Percentiles rank a stretch among this genome's conserved stretches.
phyloP scores from a whole-genome alignment of 2,329 filamentous ascomycete genomes.

The Aspergillus proliferans region DNA sequence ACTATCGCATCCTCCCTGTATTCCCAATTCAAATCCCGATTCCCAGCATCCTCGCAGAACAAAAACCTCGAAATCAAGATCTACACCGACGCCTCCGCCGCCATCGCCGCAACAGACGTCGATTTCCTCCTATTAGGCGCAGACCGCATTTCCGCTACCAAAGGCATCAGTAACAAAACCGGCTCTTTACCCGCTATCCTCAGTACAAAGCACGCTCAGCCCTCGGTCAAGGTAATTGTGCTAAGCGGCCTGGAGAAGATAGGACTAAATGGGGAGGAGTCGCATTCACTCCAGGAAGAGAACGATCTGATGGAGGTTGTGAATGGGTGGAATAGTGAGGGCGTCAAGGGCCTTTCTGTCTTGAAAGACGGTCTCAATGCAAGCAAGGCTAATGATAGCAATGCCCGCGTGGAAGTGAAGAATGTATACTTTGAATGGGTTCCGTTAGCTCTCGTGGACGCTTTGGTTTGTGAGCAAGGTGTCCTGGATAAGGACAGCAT shows the following conservation, averaged over 20 bases:
- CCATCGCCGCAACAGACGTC: slow-evolving; percentile 46
- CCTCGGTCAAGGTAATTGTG: slow-evolving; percentile 46
- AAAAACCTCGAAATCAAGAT: slow-evolving; percentile 41
- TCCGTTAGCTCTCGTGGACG: slow-evolving; percentile 45
- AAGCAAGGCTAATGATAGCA: slow-evolving; percentile 4
- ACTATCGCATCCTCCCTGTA: slow-evolving; percentile 44
- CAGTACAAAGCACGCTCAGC: slow-evolving; percentile 46
- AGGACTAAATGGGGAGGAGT: slow-evolving; percentile 10
- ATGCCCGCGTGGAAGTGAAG: slow-evolving; percentile 27
- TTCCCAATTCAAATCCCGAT: slow-evolving; percentile 18
- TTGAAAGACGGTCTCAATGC: slow-evolving; percentile 12
- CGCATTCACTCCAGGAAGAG: slow-evolving; percentile 33
- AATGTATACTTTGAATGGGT: slow-evolving; percentile 60
- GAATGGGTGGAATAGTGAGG: slow-evolving; percentile 38
- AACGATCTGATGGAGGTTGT: slow-evolving; percentile 50
- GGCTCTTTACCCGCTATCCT: slow-evolving; percentile 57
- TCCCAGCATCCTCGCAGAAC: slow-evolving; percentile 7
- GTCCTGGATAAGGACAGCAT: slow-evolving; percentile 22
- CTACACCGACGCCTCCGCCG: slow-evolving; percentile 56
- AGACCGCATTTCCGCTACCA: slow-evolving; percentile 53
- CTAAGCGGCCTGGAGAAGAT: slow-evolving; percentile 59
- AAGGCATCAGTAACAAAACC: slow-evolving; percentile 61
- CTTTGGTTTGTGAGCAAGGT: slow-evolving; percentile 52
- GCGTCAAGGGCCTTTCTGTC: slow-evolving; percentile 17
- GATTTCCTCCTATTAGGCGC: slow-evolving; percentile 59